Evolutionary conservation across 768 basidiomycete genomes (phyloP).

Genomic region (Amyloporia xantha): DNA sequence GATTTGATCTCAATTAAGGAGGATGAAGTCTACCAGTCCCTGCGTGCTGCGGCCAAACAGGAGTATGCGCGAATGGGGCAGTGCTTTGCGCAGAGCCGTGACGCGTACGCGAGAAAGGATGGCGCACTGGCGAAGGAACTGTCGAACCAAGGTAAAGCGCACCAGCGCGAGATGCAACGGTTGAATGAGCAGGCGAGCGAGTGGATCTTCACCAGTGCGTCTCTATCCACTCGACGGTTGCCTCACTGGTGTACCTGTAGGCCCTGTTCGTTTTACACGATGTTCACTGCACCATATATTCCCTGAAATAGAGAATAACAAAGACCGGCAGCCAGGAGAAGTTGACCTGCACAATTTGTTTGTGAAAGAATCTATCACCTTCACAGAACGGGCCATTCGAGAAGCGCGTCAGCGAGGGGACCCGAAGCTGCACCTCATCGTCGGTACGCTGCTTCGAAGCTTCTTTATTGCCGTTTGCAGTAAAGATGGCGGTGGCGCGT

Average conservation of each 20-base stretch:
- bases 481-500: too few relatives aligned
- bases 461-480: neutral
- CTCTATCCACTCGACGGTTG: too few relatives aligned
- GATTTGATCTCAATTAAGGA: too few relatives aligned
- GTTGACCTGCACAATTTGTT: conserved; percentile 89
- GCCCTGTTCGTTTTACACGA: too few relatives aligned
- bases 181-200: conserved; percentile 77
- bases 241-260: neutral
- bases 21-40: conserved; percentile 56
- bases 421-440: conserved; percentile 69
- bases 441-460: conserved; percentile 46
- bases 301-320: conserved; percentile 1
- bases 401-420: conserved; percentile 60
- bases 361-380: conserved; percentile 84
- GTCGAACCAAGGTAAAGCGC: conserved; percentile 72
- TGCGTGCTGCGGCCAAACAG: conserved; percentile 70
- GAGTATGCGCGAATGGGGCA: conserved; percentile 77
- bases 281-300: neutral
- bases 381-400: conserved; percentile 64
- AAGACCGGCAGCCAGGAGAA: conserved; percentile 64
- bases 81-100: conserved; percentile 64
- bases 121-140: conserved; percentile 78
- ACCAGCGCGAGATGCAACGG: conserved; percentile 70
- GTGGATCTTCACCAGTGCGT: conserved; percentile 79
- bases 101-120: conserved; percentile 67